Evolutionary conservation across 2,329 filamentous ascomycete genomes (phyloP).

Genomic region (Trichoderma endophyticum): DNA sequence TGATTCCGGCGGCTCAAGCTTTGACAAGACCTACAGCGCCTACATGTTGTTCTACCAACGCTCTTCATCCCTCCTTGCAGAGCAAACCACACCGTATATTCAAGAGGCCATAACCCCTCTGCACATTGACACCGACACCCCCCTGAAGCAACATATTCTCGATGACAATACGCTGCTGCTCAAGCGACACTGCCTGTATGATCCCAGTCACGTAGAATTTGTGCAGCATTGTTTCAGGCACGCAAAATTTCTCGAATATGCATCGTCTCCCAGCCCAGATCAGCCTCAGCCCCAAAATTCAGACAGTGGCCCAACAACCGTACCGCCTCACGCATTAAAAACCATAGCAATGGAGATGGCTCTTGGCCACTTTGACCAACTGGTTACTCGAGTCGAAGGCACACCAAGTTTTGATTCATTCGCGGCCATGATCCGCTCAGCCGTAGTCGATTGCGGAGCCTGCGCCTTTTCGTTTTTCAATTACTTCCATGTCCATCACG

Average conservation of each 20-base stretch:
- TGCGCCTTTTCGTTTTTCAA: constrained; percentile 59
- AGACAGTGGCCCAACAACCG: neutral
- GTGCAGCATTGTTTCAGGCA: constrained; percentile 60
- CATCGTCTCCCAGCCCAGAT: neutral
- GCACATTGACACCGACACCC: constrained; percentile 44
- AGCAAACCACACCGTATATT: constrained; percentile 39
- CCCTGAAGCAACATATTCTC: constrained; percentile 58
- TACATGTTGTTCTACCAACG: constrained; percentile 99
- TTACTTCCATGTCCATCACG: constrained; percentile 56
- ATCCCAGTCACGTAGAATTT: constrained; percentile 67
- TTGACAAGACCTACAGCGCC: constrained; percentile 76
- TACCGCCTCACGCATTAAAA: constrained; percentile 35
- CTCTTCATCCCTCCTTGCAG: constrained; percentile 58
- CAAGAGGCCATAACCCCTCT: constrained; percentile 34
- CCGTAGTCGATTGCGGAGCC: constrained; percentile 45
- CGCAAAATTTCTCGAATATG: constrained; percentile 46
- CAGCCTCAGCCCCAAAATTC: neutral
- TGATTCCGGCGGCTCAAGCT: constrained; percentile 44
- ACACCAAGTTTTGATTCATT: constrained; percentile 59
- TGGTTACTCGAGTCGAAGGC: constrained; percentile 70
- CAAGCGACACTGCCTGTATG: constrained; percentile 75
- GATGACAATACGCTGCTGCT: constrained; percentile 71
- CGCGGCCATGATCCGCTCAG: constrained; percentile 45
- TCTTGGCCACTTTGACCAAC: constrained; percentile 69
- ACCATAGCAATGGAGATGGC: constrained; percentile 52